Evolutionary conservation across 2,329 filamentous ascomycete genomes (phyloP).

Genomic region (Lachnellula hyalina): DNA sequence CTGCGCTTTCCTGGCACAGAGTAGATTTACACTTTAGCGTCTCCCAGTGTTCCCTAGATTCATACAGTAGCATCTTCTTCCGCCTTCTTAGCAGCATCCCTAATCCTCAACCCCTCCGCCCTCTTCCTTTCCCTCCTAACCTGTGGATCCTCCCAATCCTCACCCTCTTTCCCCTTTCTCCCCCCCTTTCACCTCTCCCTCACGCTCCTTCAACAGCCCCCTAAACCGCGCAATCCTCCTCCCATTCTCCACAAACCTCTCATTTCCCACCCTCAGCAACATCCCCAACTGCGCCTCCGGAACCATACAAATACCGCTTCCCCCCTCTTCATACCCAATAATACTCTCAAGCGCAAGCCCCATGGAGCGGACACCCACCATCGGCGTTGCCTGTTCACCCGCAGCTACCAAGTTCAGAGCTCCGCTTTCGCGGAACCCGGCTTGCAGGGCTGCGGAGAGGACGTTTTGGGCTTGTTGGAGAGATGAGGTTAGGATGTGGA

Average conservation of each 20-base stretch:
- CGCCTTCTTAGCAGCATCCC: constrained; percentile 20
- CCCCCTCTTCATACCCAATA: constrained; percentile 51
- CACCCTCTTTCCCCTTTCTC: constrained; percentile 33
- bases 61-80: background rate
- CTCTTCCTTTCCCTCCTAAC: constrained; percentile 50
- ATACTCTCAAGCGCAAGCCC: constrained; percentile 79
- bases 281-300: constrained; percentile 60
- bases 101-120: constrained; percentile 51
- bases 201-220: constrained; percentile 31
- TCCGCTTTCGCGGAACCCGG: constrained; percentile 87
- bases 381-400: constrained; percentile 46
- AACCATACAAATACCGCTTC: constrained; percentile 50
- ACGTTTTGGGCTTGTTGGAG: constrained; percentile 68
- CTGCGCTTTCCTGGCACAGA: no score
- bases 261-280: constrained; percentile 66
- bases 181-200: constrained; percentile 12
- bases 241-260: constrained; percentile 65
- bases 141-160: constrained; percentile 51
- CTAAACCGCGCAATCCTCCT: constrained; percentile 64
- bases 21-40: no score
- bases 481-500: constrained; percentile 79
- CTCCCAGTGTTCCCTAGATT: background rate
- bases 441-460: constrained; percentile 68
- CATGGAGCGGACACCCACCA: constrained; percentile 81
- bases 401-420: constrained; percentile 58